Base-by-base conservation (phyloP, 306 rosid species). In the Corylus americana region DNA sequence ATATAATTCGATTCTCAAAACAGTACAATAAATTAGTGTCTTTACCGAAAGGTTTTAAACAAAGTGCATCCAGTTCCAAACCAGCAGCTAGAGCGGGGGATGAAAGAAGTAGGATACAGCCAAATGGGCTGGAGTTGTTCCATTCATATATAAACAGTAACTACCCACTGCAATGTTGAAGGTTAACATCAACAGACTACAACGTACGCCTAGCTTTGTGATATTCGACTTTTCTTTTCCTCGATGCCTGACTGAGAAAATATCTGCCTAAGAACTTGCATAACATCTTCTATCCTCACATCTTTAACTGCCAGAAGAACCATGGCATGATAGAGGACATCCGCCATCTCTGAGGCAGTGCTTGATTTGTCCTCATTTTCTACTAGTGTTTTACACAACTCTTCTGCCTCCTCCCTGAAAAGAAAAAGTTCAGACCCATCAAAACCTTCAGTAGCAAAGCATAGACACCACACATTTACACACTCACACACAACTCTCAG, bases 241-340 rank as follows among this genome's bases (percentile, higher is more conserved):
- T 91, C 97, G 0, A 95, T 83, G 58, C 98, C 97, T 7, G 92
- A 92, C 84, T 92, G 91, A 45, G 98, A 91, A 85, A 93, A 91
- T 78, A 97, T 87, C 77, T 78, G 84, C 8, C 94, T 88, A 53
- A 93, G 87, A 80, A 87, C 85, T 79, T 87, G 87, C 76, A 95
- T 51, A 81, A 95, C 98, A 74, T 92, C 96, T 93, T 95, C 94
- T 51, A 95, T 77, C 58, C 89, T 86, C 62, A 90, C 98, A 74
- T 80, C 97, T 83, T 86, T 85, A 13, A 71, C 51, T 45, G 92
- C 91, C 74, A 92, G 71, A 51, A 91, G 78, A 85, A 90, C 98
- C 94, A 92, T 88, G 71, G 91, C 82, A 76, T 92, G 98, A 49
- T 92, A 95, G 66, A 91, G 83, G 70, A 95, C 90, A 80, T 95